Conservation (phyloP, 2,329 filamentous ascomycete species). For the Keithomyces neogunnii region DNA sequence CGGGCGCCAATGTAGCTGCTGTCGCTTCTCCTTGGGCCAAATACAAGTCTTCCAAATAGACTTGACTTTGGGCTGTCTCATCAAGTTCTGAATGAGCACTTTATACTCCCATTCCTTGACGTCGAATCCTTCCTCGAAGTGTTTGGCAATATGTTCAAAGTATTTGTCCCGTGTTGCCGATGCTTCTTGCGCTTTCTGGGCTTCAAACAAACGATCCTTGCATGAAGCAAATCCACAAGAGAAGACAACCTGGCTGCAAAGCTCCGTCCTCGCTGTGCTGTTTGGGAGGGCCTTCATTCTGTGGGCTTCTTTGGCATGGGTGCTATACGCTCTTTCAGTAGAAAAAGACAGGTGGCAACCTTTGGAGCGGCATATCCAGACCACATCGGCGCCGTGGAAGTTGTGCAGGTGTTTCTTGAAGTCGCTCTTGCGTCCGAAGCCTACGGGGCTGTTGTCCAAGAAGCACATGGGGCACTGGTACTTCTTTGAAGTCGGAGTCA, state of each 20-base stretch:
- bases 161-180: constrained; percentile 30
- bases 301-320: constrained; percentile 34
- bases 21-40: constrained; percentile 35
- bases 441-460: constrained; percentile 35
- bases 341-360: constrained; percentile 34
- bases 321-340: constrained; percentile 35
- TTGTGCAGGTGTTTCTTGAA: constrained; percentile 42
- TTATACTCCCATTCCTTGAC: constrained; percentile 36
- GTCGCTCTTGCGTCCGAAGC: constrained; percentile 37
- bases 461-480: constrained; percentile 38
- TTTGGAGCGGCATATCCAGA: constrained; percentile 34
- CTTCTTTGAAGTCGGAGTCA: constrained; percentile 30
- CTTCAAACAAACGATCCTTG: constrained; percentile 34
- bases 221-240: constrained; percentile 33
- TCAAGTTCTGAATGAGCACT: constrained; percentile 34
- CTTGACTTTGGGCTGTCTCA: constrained; percentile 34
- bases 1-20: constrained; percentile 30
- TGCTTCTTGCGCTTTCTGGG: constrained; percentile 26
- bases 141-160: constrained; percentile 38
- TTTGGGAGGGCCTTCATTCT: constrained; percentile 31
- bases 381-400: constrained; percentile 34
- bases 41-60: constrained; percentile 36
- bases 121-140: constrained; percentile 34
- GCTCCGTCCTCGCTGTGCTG: constrained; percentile 30
- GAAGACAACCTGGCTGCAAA: constrained; percentile 36